Evolutionary conservation across 2,329 filamentous ascomycete genomes (phyloP).

Genomic region (Helminthosporium solani): DNA sequence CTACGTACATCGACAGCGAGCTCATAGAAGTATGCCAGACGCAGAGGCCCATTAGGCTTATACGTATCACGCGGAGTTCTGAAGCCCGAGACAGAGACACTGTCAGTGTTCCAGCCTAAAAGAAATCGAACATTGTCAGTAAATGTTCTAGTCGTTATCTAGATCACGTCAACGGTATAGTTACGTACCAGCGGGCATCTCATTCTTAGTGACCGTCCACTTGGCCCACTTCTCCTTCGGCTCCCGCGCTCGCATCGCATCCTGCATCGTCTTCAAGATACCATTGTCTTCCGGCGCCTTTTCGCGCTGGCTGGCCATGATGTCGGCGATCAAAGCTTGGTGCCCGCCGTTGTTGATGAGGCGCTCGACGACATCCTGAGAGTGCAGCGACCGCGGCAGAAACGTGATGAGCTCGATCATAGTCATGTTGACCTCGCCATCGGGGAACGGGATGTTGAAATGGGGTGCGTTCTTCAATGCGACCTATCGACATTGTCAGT

Average conservation of each 20-base stretch:
- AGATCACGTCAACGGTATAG: too few species aligned
- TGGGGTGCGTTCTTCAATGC: constrained; percentile 14
- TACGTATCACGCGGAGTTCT: constrained; percentile 1
- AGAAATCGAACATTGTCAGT: too few species aligned
- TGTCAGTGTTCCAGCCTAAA: constrained; percentile 10
- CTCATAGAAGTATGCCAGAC: neutral
- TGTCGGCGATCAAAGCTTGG: constrained; percentile 2
- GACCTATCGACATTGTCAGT: constrained; percentile 1
- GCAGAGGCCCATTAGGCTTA: neutral
- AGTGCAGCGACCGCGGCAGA: constrained; percentile 24
- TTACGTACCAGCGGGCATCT: constrained; percentile 1
- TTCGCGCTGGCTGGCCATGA: constrained; percentile 22
- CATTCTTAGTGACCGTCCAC: constrained; percentile 19
- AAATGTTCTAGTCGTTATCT: too few species aligned
- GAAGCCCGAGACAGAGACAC: constrained; percentile 17
- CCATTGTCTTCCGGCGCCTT: constrained; percentile 16
- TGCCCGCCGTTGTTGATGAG: constrained; percentile 23
- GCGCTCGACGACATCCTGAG: constrained; percentile 24
- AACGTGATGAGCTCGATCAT: constrained; percentile 27
- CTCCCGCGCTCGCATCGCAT: constrained; percentile 13
- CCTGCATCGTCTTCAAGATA: constrained; percentile 21
- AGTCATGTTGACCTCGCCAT: constrained; percentile 20
- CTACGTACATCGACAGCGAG: neutral
- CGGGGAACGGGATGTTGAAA: constrained; percentile 17
- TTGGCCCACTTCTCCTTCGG: constrained; percentile 6